Base-by-base conservation (phyloP, 257 asterid genomes). In the Anisodus acutangulus region DNA sequence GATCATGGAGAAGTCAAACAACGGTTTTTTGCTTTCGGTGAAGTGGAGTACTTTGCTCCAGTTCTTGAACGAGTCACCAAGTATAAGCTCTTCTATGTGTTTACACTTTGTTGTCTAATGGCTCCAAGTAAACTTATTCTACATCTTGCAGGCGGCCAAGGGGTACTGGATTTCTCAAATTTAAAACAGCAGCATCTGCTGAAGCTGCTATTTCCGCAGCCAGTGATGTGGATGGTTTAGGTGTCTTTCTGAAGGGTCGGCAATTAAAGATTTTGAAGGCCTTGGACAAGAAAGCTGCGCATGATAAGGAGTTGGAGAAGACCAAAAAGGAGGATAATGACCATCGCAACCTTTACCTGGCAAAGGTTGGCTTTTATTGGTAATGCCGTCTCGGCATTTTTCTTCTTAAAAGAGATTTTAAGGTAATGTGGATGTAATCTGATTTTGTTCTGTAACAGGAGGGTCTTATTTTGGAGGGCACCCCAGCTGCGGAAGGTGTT, bases 141-240 rank as follows among this genome's bases (percentile, higher is more conserved):
- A 26, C 70, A 53, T 83, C 78, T 86, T 88, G 85, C 87, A 97
- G 98, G 90, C 92, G 98, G 83, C 99, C 99, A 51, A 92, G 93
- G 83, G 98, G 99, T 87, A 95, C 99, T 68, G 99, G 98, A 82
- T 97, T 97, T 89, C 97, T 97, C 88, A 97, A 97, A 92, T 97
- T 93, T 82, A 92, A 87, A 72, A 90, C 94, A 82, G 67, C 82
- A 19, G 98, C 93, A 70, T 91, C 91, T 86, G 93, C 91, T 49
- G 87, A 90, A 86, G 97, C 97, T 84, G 96, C 97, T 59, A 84
- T 91, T 91, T 91, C 92, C 79, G 97, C 96, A 9, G 95, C 97
- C 83, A 89, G 87, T 66, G 76, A 87, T 80, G 91, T 49, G 43
- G 85, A 86, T 89, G 95, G 93, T 83, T 71, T 86, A 78, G 99